Evolutionary conservation across 139 green algal species (phyloP), one percentile per base, ranked within the genome.

Genomic region (Chlorella ohadii): DNA sequence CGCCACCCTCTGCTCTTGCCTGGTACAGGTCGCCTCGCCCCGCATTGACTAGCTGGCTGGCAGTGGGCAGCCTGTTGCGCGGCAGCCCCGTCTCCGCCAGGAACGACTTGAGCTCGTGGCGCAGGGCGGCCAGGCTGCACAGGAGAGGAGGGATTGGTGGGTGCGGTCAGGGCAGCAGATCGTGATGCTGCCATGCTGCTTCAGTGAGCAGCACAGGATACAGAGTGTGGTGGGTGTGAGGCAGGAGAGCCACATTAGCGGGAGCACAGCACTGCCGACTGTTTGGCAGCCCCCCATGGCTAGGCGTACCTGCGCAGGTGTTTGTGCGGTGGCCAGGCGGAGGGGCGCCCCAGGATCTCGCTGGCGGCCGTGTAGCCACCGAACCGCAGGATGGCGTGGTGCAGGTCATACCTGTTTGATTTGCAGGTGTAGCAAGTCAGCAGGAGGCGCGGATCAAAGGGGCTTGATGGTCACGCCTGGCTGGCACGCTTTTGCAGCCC

Each of bases 391-490:
- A 91, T 90, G 64, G 82, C 88, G 22, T 89, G 78, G 71, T 91
- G 82, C 57, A 91, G 67, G 82, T 91, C 88, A 36, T 87, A 91
- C 57, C 81, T 84, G n/a, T n/a, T n/a, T n/a, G n/a, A n/a, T n/a
- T n/a, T n/a, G n/a, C n/a, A n/a, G n/a, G n/a, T n/a, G n/a, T n/a
- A n/a, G n/a, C n/a, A n/a, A n/a, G n/a, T n/a, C n/a, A n/a, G n/a
- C n/a, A n/a, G n/a, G n/a, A n/a, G n/a, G n/a, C n/a, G n/a, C n/a
- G n/a, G n/a, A n/a, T n/a, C n/a, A n/a, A n/a, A n/a, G n/a, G n/a
- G n/a, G n/a, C n/a, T n/a, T n/a, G n/a, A n/a, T n/a, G n/a, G n/a
- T n/a, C n/a, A n/a, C n/a, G n/a, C n/a, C n/a, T n/a, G n/a, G n/a
- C n/a, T n/a, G n/a, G n/a, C n/a, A n/a, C n/a, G n/a, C n/a, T n/a